Percentiles rank a stretch among this genome's conserved stretches.
Conservation (phyloP, 768 basidiomycete genomes). For the Mycena chlorophos region DNA sequence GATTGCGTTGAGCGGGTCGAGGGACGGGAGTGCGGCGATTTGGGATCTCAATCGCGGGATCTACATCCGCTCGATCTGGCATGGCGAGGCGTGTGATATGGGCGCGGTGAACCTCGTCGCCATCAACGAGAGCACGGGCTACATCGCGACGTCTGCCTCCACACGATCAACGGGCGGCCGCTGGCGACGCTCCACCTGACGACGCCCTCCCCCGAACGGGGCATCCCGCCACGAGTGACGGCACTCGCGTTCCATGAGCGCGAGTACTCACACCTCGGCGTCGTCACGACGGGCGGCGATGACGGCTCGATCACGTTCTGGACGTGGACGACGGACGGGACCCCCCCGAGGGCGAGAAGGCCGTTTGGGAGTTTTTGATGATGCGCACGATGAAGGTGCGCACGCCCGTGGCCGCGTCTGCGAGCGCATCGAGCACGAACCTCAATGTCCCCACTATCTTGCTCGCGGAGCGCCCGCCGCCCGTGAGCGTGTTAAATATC, state of each 20-base stretch:
- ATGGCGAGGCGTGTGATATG: constrained; percentile 43
- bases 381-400: constrained; percentile 67
- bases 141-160: constrained; percentile 82
- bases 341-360: constrained; percentile 63
- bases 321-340: constrained; percentile 81
- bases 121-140: constrained; percentile 87
- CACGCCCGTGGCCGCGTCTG: no score
- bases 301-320: constrained; percentile 80
- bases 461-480: constrained; percentile 43
- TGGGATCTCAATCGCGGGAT: constrained; percentile 89
- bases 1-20: constrained; percentile 76
- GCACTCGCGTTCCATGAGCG: constrained; percentile 86
- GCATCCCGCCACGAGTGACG: constrained; percentile 58
- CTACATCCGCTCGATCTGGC: constrained; percentile 82
- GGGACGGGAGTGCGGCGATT: constrained; percentile 81
- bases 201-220: constrained; percentile 41
- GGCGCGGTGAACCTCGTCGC: constrained; percentile 66
- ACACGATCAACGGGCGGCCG: constrained; percentile 83
- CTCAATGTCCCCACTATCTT: constrained; percentile 38
- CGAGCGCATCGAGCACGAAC: constrained; percentile 67
- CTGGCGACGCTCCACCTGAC: constrained; percentile 71
- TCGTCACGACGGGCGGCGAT: constrained; percentile 84
- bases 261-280: constrained; percentile 75
- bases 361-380: constrained; percentile 74
- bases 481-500: constrained; percentile 79